These are phyloP conservation scores for Nicotiana knightiana DNA, from an alignment of 257 asterid genomes.

Conservation along the genomic window DNA sequence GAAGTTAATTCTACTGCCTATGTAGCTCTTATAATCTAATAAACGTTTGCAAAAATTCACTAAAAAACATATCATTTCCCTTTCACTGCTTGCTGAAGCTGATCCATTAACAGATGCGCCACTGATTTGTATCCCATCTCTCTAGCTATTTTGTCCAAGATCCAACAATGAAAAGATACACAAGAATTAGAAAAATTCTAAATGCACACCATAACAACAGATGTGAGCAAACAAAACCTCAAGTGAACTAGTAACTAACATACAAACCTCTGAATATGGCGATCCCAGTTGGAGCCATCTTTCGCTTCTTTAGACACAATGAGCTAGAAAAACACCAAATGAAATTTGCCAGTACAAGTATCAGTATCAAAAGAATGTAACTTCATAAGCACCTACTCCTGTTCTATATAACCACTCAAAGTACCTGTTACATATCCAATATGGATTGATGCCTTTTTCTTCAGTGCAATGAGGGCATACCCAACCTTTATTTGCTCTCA, in stretches of 20 bases:
- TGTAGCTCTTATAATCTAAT: neutral
- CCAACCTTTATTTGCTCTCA: conserved; percentile 56
- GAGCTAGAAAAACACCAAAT: conserved; percentile 45
- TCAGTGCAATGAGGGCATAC: conserved; percentile 75
- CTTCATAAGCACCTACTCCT: neutral
- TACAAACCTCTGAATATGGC: conserved; percentile 68
- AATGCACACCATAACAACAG: neutral
- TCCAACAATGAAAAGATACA: neutral
- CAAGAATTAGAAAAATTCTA: neutral
- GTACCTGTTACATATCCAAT: conserved; percentile 94
- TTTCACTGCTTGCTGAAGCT: conserved; percentile 42
- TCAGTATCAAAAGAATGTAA: neutral
- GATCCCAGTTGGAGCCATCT: conserved; percentile 76
- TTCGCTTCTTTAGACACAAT: conserved; percentile 58
- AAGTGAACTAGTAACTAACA: neutral
- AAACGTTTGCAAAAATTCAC: neutral
- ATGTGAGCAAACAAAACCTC: neutral
- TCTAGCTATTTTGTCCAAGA: conserved; percentile 33
- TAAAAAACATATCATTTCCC: neutral
- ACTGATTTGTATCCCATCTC: conserved; percentile 84
- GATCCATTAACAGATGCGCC: conserved; percentile 69
- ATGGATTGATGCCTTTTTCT: conserved; percentile 57
- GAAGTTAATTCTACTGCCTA: neutral
- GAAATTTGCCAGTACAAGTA: neutral
- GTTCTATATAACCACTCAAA: neutral